Evolutionary conservation across 2,329 filamentous ascomycete species (phyloP), one percentile per base, ranked within the genome.

Genomic region (Cladosporium sp.): DNA sequence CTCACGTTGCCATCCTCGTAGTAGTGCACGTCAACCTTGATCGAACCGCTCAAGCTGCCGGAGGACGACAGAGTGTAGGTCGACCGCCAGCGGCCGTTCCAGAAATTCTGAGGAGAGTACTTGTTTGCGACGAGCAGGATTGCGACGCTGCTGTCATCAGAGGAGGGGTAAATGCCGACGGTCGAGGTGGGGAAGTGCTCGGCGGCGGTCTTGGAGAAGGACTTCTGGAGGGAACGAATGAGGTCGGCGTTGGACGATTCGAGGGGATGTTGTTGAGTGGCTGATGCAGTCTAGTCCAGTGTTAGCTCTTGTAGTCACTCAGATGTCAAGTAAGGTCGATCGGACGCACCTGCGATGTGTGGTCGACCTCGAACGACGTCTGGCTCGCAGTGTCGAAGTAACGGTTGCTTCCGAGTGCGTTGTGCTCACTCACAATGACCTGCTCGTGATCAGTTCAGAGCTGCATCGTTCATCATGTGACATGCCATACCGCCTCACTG

Each of bases 1-100:
- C 94, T 88, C 58, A 99, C 94, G 71, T 99, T 99, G 61, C 94
- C 94, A 71, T 99, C 95, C 77, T 99, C 94, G 78, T 99, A 99
- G 81, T 99, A 99, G 80, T 99, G 94, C 52, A 99, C 93, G 66
- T 97, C 92, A 55, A 97, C 90, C 73, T 93, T 91, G 74, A 97
- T 86, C 59, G 81, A 85, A 66, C 94, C 94, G 36, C 86, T 85
- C 42, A 97, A 78, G 48, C 79, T 79, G 62, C 80, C 80, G 6
- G 52, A 55, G 0, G 91, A 86, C 61, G 87, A 82, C 74, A 89
- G 88, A 67, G 88, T 82, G 78, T 97, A 97, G 54, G 88, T 81
- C 48, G 90, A 92, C 68, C 94, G 89, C 90, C 94, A 99, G 62
- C 94, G 91, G 61, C 94, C 94, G 76, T 97, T 97, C 91, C 94